Base-by-base conservation (phyloP, 441 rosid genomes). In the Bruguiera hainesii region DNA sequence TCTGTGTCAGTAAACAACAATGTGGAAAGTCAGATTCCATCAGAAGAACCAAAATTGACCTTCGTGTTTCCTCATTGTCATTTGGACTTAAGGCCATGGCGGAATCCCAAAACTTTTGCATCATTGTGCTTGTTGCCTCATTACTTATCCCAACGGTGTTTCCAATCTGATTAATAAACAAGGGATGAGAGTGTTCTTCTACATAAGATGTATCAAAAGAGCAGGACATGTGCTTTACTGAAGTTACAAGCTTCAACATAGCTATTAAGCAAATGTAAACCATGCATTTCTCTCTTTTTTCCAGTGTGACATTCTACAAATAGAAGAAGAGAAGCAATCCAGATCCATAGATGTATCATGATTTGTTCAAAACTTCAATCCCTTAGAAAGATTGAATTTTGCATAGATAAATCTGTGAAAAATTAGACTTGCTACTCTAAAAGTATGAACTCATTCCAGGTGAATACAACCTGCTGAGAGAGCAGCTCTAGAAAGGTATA, bases 61-160 rank as follows among this genome's bases (percentile, higher is more conserved):
- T 92, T 49, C 85, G 82, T 0, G 84, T 66, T 42, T 95, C 99
- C n/a, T 95, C 99, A 7, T 92, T 95, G 0, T 89, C 99, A 64
- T 74, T 63, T 56, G 90, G 90, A 76, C 88, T 83, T 64, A 82
- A 69, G 29, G 88, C 89, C 90, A 92, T 87, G 55, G 98, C 97
- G 60, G 99, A 92, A 83, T 95, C 99, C 98, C 99, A 95, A 82
- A 95, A 95, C 79, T 86, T 95, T 65, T 92, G 99, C 97, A 92
- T 92, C 96, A 93, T 82, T 21, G 95, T 73, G 83, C 77, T 85
- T 37, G 93, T 76, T 58, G 90, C 82, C 81, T 95, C 99, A 66
- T 76, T 85, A 65, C 73, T 84, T 73, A 82, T 75, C 72, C 90
- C 98, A 59, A 84, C 75, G 66, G 90, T 79, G 68, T 73, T 89